phyloP scores from a whole-genome alignment of 108 stramenopile genomes.

The Cyclotella baltica region DNA sequence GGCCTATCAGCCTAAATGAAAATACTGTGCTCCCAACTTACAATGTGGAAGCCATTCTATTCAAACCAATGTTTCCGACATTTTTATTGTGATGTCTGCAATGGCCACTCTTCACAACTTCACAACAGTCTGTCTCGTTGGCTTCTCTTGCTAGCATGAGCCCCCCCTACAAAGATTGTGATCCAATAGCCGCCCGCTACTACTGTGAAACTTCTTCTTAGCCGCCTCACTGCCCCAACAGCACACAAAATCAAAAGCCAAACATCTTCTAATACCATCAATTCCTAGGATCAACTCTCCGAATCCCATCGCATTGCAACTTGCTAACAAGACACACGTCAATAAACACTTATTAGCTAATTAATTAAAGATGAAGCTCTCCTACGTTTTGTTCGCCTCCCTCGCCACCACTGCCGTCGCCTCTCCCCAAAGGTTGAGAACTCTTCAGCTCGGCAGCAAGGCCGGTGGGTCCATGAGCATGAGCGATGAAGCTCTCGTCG shows the following conservation, averaged over 20 bases:
- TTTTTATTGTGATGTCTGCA: neutral
- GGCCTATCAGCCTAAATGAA: neutral
- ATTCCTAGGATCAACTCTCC: neutral
- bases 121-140: no score
- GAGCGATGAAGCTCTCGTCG: no score
- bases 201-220: no score
- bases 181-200: no score
- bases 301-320: neutral
- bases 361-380: slow-evolving; percentile 4
- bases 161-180: no score
- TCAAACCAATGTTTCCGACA: slow-evolving; percentile 5
- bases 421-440: neutral
- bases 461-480: neutral
- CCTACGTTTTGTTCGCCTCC: slow-evolving; percentile 13
- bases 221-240: no score
- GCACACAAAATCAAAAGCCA: no score
- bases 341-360: neutral
- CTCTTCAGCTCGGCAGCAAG: neutral
- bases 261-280: no score
- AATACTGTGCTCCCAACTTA: neutral
- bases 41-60: neutral
- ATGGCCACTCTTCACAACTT: neutral
- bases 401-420: slow-evolving; percentile 7
- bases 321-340: neutral
- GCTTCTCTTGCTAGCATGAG: no score